Evolutionary conservation across 805 yeast species (phyloP).

Genomic region (Vanderwaltozyma yarrowii): DNA sequence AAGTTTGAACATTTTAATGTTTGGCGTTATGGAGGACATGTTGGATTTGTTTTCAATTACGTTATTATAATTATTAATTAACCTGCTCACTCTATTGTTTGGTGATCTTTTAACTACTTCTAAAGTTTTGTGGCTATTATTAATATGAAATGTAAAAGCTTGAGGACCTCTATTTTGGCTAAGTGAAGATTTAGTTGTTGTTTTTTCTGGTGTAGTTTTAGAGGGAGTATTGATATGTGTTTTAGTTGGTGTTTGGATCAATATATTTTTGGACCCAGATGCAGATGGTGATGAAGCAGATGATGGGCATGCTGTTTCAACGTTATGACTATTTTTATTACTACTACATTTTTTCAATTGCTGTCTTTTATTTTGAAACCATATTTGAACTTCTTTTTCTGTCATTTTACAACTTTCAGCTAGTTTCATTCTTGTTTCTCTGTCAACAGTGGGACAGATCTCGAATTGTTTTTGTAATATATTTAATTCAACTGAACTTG

Average conservation of each 20-base stretch:
- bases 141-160: slow-evolving; percentile 26
- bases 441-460: slow-evolving; percentile 71
- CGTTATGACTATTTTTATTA: too few relatives aligned
- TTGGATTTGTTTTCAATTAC: slow-evolving; percentile 4
- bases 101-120: slow-evolving; percentile 26
- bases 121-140: slow-evolving; percentile 20
- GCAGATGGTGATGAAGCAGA: neutral
- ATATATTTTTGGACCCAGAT: too few relatives aligned
- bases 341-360: slow-evolving; percentile 46
- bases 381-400: slow-evolving; percentile 93
- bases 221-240: neutral
- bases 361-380: slow-evolving; percentile 97
- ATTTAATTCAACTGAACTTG: slow-evolving; percentile 75
- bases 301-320: too few relatives aligned
- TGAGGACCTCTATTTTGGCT: slow-evolving; percentile 6
- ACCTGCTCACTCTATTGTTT: slow-evolving; percentile 26
- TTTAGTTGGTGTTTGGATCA: slow-evolving; percentile 1
- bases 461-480: slow-evolving; percentile 74
- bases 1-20: slow-evolving; percentile 6
- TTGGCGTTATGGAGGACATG: slow-evolving; percentile 1
- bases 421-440: slow-evolving; percentile 61
- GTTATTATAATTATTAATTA: slow-evolving; percentile 14
- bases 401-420: slow-evolving; percentile 81
- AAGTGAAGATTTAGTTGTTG: neutral
- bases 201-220: neutral